Conservation (phyloP, 163 green algal genomes). For the Scenedesmus sp. region DNA sequence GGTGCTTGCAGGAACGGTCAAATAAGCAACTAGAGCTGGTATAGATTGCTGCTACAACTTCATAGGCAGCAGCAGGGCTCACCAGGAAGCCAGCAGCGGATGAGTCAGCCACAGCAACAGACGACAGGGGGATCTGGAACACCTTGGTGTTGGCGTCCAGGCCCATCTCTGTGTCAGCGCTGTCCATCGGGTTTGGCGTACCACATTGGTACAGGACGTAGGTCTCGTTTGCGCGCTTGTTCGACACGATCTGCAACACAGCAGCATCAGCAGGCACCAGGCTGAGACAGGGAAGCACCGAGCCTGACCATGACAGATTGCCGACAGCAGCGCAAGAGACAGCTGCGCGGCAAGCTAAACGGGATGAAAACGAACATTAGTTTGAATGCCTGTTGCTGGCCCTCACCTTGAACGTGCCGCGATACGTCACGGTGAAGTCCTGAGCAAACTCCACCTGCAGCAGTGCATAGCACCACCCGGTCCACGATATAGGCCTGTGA, state of each 20-base stretch:
- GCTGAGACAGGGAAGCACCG: not conserved
- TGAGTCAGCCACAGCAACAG: conserved; percentile 69
- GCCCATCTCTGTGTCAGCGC: conserved; percentile 4
- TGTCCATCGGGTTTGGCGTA: conserved; percentile 35
- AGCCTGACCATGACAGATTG: not conserved
- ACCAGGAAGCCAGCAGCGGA: conserved; percentile 78
- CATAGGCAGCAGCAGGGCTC: conserved; percentile 2
- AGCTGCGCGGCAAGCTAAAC: not conserved
- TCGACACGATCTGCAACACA: conserved; percentile 76
- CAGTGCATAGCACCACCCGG: not conserved
- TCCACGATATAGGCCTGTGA: no score
- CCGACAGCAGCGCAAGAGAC: not conserved
- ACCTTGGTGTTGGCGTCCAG: conserved; percentile 36
- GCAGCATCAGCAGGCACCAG: no score
- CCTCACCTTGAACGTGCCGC: conserved; percentile 79
- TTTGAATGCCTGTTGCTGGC: not conserved
- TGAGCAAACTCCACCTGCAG: conserved; percentile 72
- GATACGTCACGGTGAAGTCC: conserved; percentile 83
- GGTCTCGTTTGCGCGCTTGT: conserved; percentile 70
- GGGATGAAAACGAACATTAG: no score
- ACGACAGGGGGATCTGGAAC: conserved; percentile 73
- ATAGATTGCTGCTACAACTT: not conserved
- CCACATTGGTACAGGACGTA: conserved; percentile 91
- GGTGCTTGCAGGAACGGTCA: not conserved
- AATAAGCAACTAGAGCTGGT: not conserved